phyloP scores from a whole-genome alignment of 352 stramenopile genomes.

The Phytopythium mirpurense region DNA sequence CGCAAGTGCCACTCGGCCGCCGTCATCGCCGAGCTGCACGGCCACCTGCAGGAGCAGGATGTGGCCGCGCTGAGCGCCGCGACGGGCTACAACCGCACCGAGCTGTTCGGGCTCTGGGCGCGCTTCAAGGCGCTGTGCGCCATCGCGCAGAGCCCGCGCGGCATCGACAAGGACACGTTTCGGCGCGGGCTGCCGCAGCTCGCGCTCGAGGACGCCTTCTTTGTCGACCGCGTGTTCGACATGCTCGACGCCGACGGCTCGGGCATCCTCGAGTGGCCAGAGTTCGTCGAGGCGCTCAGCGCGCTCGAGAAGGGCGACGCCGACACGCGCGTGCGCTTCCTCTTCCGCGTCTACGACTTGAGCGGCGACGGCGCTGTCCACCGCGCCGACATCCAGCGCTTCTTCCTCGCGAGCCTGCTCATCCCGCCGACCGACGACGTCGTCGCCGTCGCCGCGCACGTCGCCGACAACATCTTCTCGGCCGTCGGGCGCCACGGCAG shows the following conservation, averaged over 20 bases:
- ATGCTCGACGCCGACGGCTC: slow-evolving; percentile 61
- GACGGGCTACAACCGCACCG: slow-evolving; percentile 52
- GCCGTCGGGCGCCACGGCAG: slow-evolving; percentile 30
- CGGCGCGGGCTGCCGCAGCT: slow-evolving; percentile 53
- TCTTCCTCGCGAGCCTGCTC: slow-evolving; percentile 59
- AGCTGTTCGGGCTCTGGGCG: slow-evolving; percentile 63
- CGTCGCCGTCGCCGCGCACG: slow-evolving; percentile 44
- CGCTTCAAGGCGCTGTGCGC: slow-evolving; percentile 73
- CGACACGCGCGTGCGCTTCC: slow-evolving; percentile 42
- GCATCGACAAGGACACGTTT: slow-evolving; percentile 67
- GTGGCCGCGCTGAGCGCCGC: slow-evolving; percentile 29
- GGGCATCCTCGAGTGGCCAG: slow-evolving; percentile 58
- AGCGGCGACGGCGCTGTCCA: slow-evolving; percentile 62
- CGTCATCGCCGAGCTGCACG: slow-evolving; percentile 37
- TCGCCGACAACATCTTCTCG: slow-evolving; percentile 61
- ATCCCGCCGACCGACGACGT: slow-evolving; percentile 33
- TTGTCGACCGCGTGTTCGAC: slow-evolving; percentile 65
- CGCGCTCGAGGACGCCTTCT: slow-evolving; percentile 63
- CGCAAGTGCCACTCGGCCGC: slow-evolving; percentile 26
- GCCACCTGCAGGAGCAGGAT: slow-evolving; percentile 56
- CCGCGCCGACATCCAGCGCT: slow-evolving; percentile 45
- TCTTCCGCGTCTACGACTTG: slow-evolving; percentile 76
- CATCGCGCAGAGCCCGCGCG: slow-evolving; percentile 34
- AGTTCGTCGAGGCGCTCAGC: slow-evolving; percentile 68
- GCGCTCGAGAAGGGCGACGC: slow-evolving; percentile 58